Conservation (phyloP, 345 rosid genomes). For the Litchi chinensis region DNA sequence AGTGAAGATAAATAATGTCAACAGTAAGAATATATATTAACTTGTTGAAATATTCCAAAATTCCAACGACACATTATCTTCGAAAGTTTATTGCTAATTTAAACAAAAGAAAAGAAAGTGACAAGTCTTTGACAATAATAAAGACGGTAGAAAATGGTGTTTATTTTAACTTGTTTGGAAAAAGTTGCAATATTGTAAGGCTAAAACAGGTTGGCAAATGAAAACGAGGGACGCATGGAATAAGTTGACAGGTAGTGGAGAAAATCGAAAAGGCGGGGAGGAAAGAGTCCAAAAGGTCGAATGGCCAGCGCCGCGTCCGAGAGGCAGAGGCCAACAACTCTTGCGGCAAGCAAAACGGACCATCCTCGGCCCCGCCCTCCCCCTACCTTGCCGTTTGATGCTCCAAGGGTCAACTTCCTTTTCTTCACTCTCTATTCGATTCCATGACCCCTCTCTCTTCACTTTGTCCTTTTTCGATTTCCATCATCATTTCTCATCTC, state of each 20-base stretch:
- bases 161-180: too few relatives aligned
- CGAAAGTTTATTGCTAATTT: too few relatives aligned
- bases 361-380: neutral
- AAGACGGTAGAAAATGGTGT: too few relatives aligned
- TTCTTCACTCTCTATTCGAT: neutral
- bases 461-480: too few relatives aligned
- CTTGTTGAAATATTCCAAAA: too few relatives aligned
- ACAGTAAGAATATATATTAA: too few relatives aligned
- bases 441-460: neutral
- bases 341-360: conserved; percentile 19
- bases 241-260: neutral
- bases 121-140: too few relatives aligned
- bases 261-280: neutral
- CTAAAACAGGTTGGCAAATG: neutral
- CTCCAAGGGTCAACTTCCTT: conserved; percentile 32
- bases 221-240: neutral
- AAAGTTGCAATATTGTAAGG: neutral
- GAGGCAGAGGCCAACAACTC: conserved; percentile 8
- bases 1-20: too few relatives aligned
- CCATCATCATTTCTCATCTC: neutral
- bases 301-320: conserved; percentile 28
- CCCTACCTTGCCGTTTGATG: conserved; percentile 20
- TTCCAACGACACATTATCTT: too few relatives aligned
- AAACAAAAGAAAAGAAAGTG: too few relatives aligned
- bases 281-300: conserved; percentile 3